Percentiles rank a stretch among this genome's conserved stretches.
Conservation (phyloP, 1,139 yeast species). For the Pichia sorboxylosa region DNA sequence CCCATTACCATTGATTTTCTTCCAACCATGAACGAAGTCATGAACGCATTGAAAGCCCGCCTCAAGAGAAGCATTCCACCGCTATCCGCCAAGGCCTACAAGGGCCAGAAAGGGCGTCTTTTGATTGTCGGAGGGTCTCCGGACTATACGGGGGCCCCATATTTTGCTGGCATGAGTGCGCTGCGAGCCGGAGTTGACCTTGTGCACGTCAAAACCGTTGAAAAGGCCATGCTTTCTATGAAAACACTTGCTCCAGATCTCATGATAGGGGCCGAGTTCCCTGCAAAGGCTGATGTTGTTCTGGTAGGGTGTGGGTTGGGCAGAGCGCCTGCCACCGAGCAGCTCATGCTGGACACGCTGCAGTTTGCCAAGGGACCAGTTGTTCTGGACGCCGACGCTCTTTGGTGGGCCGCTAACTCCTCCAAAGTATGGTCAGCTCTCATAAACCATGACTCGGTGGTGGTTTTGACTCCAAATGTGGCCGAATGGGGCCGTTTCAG, state of each 20-base stretch:
- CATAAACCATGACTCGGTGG: slow-evolving; percentile 53
- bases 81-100: slow-evolving; percentile 56
- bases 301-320: slow-evolving; percentile 65
- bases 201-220: slow-evolving; percentile 78
- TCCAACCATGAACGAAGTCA: too few species aligned
- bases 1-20: too few species aligned
- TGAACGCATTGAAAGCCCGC: too few species aligned
- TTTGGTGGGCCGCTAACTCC: slow-evolving; percentile 31
- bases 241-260: slow-evolving; percentile 84
- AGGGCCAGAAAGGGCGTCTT: slow-evolving; percentile 83
- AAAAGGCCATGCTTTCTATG: slow-evolving; percentile 65
- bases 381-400: slow-evolving; percentile 83
- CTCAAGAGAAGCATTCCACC: too few species aligned
- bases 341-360: slow-evolving; percentile 55
- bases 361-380: slow-evolving; percentile 42
- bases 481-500: background rate
- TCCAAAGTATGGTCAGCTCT: slow-evolving; percentile 18
- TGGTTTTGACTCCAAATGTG: slow-evolving; percentile 65
- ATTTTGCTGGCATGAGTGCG: slow-evolving; percentile 74
- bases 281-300: background rate
- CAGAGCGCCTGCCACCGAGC: slow-evolving; percentile 89
- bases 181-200: slow-evolving; percentile 81
- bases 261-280: slow-evolving; percentile 86
- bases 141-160: slow-evolving; percentile 96
- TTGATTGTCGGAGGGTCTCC: slow-evolving; percentile 90